Evolutionary conservation across 2,329 filamentous ascomycete genomes (phyloP).

Genomic region (Claviceps sp.): DNA sequence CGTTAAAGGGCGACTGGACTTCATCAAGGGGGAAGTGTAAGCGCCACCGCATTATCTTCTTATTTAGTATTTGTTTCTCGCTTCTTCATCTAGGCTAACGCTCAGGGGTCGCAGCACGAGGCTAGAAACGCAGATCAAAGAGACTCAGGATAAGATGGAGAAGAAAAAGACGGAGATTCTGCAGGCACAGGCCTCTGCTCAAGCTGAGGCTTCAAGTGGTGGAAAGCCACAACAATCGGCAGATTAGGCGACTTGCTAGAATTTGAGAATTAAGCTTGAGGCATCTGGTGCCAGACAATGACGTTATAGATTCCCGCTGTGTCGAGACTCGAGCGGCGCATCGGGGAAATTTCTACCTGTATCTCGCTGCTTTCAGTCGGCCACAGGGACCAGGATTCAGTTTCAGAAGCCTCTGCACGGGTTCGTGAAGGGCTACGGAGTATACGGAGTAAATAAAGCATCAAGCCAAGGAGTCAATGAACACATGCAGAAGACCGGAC

Average conservation of each 20-base stretch:
- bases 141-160: constrained; percentile 41
- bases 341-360: background rate
- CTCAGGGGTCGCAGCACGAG: constrained; percentile 16
- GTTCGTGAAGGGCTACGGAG: too few relatives aligned
- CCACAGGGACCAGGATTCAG: background rate
- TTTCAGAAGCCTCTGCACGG: too few relatives aligned
- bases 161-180: constrained; percentile 48
- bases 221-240: constrained; percentile 18
- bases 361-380: background rate
- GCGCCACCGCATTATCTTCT: constrained; percentile 15
- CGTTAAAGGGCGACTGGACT: constrained; percentile 81
- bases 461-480: too few relatives aligned
- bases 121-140: constrained; percentile 39
- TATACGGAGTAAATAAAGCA: too few relatives aligned
- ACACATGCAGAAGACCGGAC: too few relatives aligned
- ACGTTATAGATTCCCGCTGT: background rate
- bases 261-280: background rate
- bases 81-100: constrained; percentile 7
- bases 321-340: background rate
- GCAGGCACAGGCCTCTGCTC: constrained; percentile 37
- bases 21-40: constrained; percentile 88
- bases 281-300: background rate
- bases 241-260: constrained; percentile 4
- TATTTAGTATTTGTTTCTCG: background rate
- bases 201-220: constrained; percentile 21